phyloP scores from a whole-genome alignment of 2,329 filamentous ascomycete genomes.

The Trichophyton rubrum region DNA sequence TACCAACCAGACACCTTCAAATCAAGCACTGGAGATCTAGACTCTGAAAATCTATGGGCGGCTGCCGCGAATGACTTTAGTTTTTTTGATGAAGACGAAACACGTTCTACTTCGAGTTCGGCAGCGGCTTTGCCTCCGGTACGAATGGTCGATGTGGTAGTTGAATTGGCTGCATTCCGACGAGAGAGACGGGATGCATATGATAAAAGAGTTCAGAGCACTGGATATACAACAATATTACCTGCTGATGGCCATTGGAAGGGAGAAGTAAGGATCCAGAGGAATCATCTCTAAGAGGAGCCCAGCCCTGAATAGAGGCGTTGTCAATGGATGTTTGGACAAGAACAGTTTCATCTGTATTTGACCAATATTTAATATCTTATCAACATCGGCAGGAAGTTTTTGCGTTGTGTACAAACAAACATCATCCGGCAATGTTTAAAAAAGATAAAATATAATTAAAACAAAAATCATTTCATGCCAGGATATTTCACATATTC shows the following conservation, averaged over 20 bases:
- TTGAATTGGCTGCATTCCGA: slow-evolving; percentile 43
- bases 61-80: slow-evolving; percentile 49
- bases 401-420: slow-evolving; percentile 1
- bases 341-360: slow-evolving; percentile 1
- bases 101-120: not conserved
- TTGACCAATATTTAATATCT: not conserved
- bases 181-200: slow-evolving; percentile 41
- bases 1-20: slow-evolving; percentile 36
- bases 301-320: not conserved
- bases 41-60: slow-evolving; percentile 48
- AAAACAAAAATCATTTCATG: slow-evolving; percentile 2
- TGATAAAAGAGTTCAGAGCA: slow-evolving; percentile 9
- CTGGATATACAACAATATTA: not conserved
- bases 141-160: slow-evolving; percentile 38
- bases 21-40: slow-evolving; percentile 47
- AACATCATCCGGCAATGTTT: not conserved
- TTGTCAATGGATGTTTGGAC: not conserved
- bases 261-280: slow-evolving; percentile 46
- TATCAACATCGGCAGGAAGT: not conserved
- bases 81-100: slow-evolving; percentile 46
- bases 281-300: slow-evolving; percentile 24
- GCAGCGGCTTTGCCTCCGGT: not conserved
- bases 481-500: slow-evolving; percentile 4
- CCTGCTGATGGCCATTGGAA: slow-evolving; percentile 46
- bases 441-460: not conserved